A percentile compares a stretch with the other conserved stretches of the same genome.
These are phyloP conservation scores for Russula compacta DNA, from an alignment of 768 basidiomycete genomes.

Conservation along the genomic window DNA sequence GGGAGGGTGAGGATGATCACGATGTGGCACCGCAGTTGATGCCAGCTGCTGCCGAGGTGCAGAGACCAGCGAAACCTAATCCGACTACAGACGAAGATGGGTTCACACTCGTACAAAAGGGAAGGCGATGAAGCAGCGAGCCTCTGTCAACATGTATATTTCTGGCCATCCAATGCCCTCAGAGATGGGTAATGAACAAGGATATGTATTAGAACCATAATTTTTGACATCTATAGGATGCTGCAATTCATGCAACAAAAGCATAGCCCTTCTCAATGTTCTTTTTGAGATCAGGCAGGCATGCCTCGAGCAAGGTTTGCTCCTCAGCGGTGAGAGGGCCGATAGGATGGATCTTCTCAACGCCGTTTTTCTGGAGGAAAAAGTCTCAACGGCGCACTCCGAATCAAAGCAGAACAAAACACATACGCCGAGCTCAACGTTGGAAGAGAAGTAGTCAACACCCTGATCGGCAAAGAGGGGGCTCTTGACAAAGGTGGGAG, in stretches of 20 bases:
- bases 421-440: conserved; percentile 86
- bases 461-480: conserved; percentile 78
- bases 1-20: conserved; percentile 39
- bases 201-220: conserved; percentile 11
- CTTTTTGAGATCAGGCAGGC: conserved; percentile 89
- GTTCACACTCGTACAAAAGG: conserved; percentile 72
- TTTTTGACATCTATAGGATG: conserved; percentile 11
- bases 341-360: conserved; percentile 84
- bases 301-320: conserved; percentile 76
- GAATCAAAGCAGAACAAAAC: conserved; percentile 2
- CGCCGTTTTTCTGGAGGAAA: conserved; percentile 57
- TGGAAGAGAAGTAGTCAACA: conserved; percentile 90
- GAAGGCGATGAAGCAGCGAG: conserved; percentile 18
- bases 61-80: conserved; percentile 34
- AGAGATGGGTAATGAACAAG: neutral
- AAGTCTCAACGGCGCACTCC: conserved; percentile 7
- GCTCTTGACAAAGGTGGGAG: conserved; percentile 85
- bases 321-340: conserved; percentile 76
- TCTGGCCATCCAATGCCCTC: neutral
- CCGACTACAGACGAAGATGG: conserved; percentile 88
- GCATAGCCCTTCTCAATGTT: conserved; percentile 94
- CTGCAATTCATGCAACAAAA: conserved; percentile 41
- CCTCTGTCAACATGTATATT: conserved; percentile 9
- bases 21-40: conserved; percentile 51
- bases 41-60: conserved; percentile 26